Base-by-base conservation (phyloP, 225 moss, liverwort and hornwort genomes). In the Neckera pumila region DNA sequence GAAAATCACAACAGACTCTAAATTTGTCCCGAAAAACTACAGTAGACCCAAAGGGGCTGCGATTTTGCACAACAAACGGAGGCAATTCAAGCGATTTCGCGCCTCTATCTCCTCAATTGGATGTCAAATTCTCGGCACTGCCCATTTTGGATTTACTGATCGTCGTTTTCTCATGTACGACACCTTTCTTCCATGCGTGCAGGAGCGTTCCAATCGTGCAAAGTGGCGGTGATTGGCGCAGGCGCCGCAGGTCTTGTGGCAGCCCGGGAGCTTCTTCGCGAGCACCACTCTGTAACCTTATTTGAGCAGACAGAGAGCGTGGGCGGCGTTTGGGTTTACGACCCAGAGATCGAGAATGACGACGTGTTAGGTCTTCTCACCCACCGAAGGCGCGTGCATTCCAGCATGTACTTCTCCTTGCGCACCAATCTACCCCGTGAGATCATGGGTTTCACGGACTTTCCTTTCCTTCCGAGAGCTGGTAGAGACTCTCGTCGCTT, bases 381-480 rank as follows among this genome's bases (percentile, higher is more conserved):
- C 2, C 30, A 40, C 11, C 94, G 96, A 2, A 93, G 80, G 57
- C 95, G 96, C 81, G 97, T 99, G 58, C 96, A 97, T 70, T 90
- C 95, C 33, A 99, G 98, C 83, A 91, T 96, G 95, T 99, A 97
- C 82, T 26, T 76, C 2, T 94, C 96, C 36, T 82, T 99, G 86
- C 95, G 98, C 14, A 97, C 96, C 38, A 99, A 96, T 84, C 69
- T 99, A 13, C 95, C 97, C 34, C 96, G 98, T 10, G 98, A 99
- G 83, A 4, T 95, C 51, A 97, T 99, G 98, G 88, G 98, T 11
- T 99, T 69, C 86, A 86, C 84, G 19, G 96, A 97, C 86, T 99
- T 90, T 56, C 96, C 97, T 51, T 99, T 99, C 86, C 89, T 96
- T 33, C 89, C 95, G 38, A 92, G 88, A 87, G 56, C 87, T 15